Conservation (phyloP, 2,329 filamentous ascomycete species). For the Tolypocladium album region DNA sequence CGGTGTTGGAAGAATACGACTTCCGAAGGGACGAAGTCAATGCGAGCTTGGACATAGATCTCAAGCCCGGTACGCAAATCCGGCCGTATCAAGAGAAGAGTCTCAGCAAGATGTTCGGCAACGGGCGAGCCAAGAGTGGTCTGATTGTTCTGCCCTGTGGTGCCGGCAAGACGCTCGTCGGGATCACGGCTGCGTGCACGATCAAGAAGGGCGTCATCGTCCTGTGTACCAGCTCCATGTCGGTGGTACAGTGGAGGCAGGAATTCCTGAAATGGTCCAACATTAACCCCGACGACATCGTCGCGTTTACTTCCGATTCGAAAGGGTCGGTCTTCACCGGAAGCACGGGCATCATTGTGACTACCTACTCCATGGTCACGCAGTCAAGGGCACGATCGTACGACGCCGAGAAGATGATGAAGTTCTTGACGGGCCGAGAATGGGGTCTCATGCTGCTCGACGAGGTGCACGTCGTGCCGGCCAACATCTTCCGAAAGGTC, state of each 20-base stretch:
- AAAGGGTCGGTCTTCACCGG: conserved; percentile 71
- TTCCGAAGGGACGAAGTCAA: conserved; percentile 88
- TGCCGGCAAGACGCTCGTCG: conserved; percentile 92
- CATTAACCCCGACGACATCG: conserved; percentile 82
- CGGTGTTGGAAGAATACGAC: conserved; percentile 93
- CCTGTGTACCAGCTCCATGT: conserved; percentile 95
- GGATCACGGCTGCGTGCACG: conserved; percentile 96
- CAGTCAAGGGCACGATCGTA: conserved; percentile 78
- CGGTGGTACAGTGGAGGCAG: conserved; percentile 89
- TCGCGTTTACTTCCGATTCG: conserved; percentile 87
- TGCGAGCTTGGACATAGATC: conserved; percentile 84
- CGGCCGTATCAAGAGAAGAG: conserved; percentile 95
- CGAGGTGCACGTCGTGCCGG: conserved; percentile 95
- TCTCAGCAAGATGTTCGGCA: conserved; percentile 98
- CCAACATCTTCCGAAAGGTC: conserved; percentile 91
- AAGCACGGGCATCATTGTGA: conserved; percentile 92
- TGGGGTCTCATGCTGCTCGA: conserved; percentile 97
- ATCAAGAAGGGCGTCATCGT: conserved; percentile 96
- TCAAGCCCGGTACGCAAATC: conserved; percentile 82
- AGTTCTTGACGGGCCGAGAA: conserved; percentile 78
- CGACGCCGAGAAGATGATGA: conserved; percentile 95
- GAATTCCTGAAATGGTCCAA: conserved; percentile 99
- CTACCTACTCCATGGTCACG: conserved; percentile 98
- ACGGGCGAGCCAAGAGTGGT: conserved; percentile 90
- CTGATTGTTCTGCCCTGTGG: conserved; percentile 96